Evolutionary conservation across 345 rosid genomes (phyloP), one percentile per base, ranked within the genome.

Genomic region (Dipteronia dyeriana): DNA sequence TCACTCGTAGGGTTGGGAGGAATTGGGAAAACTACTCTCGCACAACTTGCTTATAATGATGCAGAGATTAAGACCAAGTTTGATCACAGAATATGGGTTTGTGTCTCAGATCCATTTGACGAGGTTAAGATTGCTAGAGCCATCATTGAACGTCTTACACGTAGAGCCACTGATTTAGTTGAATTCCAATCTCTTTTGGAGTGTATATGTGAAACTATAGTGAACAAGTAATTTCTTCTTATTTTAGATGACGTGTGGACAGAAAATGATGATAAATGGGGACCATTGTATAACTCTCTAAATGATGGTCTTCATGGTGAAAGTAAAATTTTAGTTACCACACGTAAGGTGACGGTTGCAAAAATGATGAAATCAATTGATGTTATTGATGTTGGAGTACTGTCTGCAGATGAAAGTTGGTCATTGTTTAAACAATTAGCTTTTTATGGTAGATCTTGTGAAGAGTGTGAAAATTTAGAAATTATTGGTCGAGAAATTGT

Each of bases 201-300:
- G 3, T 0, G 60, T n/a, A 25, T 77, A 22, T 17, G 11, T 29
- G 45, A 41, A 0, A 63, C 12, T 10, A 0, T 75, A 17, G 34
- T 4, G 11, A 67, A 70, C 10, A 75, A 31, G 20, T 65, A 49
- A 10, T 78, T 64, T 54, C 17, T 79, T 23, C 76, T 82, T 14
- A 77, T 82, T 0, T 38, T 82, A 22, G 80, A 81, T 45, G 84
- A 81, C 17, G 80, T 77, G 23, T 81, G 80, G 84, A 51, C 69
- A 17, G 71, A 72, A 45, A 23, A 66, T 9, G 39, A 53, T 41
- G 14, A 8, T 11, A 12, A 73, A 1, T 81, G 84, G 84, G 66
- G 11, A 1, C 45, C 43, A 6, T 67, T 81, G 25, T 31, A 67
- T 0, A 9, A 17, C 19, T 61, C 54, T 39, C 25, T 74, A 3